Evolutionary conservation across 371 early-diverging fungal species (phyloP), one percentile per base, ranked within the genome.

Genomic region (Apophysomyces elegans): DNA sequence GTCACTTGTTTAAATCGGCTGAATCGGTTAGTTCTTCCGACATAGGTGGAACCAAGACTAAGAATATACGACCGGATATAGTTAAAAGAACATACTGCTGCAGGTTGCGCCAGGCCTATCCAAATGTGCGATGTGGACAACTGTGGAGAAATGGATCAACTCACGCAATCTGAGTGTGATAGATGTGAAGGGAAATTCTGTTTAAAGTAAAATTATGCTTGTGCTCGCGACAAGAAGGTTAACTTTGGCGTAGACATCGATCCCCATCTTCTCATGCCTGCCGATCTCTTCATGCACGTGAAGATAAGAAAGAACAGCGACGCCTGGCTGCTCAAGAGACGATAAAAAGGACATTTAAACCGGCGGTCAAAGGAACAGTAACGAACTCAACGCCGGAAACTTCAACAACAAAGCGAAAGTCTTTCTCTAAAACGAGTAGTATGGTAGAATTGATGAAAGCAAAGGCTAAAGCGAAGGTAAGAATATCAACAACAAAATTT

Each of bases 391-490:
- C 56, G 47, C 14, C 6, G 1, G 47, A 50, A 50, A 21, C 50
- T 11, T 21, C 68, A 37, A n/a, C 62, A 57, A 37, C 14, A 41
- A 41, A 65, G 46, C 58, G 44, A 39, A 36, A 54, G n/a, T 50
- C 71, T 11, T 39, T 59, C 0, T 63, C 65, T 38, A 67, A 59
- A 32, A 66, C 67, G n/a, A 63, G 61, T 13, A 69, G 68, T 3
- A 71, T 69, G 39, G 68, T 78, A 13, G 78, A 78, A 56, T 21
- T 75, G 37, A 78, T 78, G 78, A 78, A 75, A 41, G 70, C 75
- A 11, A 78, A 73, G 59, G 64, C 72, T 12, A 71, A 73, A 37
- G 78, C 78, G 16, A 78, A 78, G 47, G 63, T 63, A 56, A 36
- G 8, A 9, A 9, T 7, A 26, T 16, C 16, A 8, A 46, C 47